Evolutionary conservation across 148 eudicot species (phyloP).

Genomic region (Diospyros kaki): DNA sequence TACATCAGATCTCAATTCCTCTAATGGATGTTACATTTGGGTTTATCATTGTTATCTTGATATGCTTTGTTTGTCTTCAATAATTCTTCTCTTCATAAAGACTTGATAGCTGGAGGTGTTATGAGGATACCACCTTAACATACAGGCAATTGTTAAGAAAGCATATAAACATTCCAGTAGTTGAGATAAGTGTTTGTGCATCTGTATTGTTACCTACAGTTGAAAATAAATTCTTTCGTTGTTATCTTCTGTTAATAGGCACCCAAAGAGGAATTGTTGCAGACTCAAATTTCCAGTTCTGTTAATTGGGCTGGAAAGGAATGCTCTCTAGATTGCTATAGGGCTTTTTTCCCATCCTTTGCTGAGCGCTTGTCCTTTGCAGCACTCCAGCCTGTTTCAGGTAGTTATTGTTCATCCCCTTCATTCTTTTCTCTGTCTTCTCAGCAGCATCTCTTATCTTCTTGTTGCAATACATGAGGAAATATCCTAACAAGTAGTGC

Average conservation of each 20-base stretch:
- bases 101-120: background rate
- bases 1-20: background rate
- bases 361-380: conserved; percentile 46
- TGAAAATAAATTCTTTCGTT: background rate
- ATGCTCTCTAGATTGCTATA: conserved; percentile 20
- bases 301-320: conserved; percentile 38
- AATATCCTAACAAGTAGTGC: background rate
- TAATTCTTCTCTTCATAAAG: background rate
- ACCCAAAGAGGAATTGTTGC: conserved; percentile 41
- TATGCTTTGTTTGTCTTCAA: background rate
- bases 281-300: conserved; percentile 38
- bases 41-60: no score
- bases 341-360: conserved; percentile 34
- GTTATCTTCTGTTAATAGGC: conserved; percentile 23
- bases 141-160: no score
- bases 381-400: conserved; percentile 48
- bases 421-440: background rate
- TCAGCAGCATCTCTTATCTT: background rate
- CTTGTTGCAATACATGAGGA: background rate
- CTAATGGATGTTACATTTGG: no score
- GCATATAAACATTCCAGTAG: no score
- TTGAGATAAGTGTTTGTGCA: no score
- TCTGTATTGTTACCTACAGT: background rate
- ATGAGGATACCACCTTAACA: no score
- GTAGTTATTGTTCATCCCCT: conserved; percentile 13